Conservation (phyloP, 2,329 filamentous ascomycete genomes). For the Colletotrichum tamarilloi region DNA sequence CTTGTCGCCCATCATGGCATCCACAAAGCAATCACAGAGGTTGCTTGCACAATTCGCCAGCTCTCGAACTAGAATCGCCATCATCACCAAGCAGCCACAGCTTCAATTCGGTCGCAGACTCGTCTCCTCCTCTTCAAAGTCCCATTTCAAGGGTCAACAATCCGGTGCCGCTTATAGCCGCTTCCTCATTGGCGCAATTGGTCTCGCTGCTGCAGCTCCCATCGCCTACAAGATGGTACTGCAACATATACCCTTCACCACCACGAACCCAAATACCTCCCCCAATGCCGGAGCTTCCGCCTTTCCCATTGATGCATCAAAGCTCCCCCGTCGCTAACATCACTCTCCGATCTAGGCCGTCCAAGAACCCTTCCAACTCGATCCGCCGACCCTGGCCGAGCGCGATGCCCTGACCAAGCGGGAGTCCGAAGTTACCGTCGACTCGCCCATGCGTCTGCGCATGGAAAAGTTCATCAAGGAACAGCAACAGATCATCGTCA, state of each 20-base stretch:
- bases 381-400: slow-evolving; percentile 81
- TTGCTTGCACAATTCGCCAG: slow-evolving; percentile 30
- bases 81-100: slow-evolving; percentile 6
- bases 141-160: slow-evolving; percentile 28
- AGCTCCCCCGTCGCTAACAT: slow-evolving; percentile 31
- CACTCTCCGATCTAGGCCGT: slow-evolving; percentile 47
- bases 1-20: slow-evolving; percentile 23
- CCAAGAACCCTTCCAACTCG: slow-evolving; percentile 59
- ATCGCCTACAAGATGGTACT: slow-evolving; percentile 70
- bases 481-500: slow-evolving; percentile 89
- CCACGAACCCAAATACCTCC: slow-evolving; percentile 15
- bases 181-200: slow-evolving; percentile 47
- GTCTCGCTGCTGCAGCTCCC: slow-evolving; percentile 62
- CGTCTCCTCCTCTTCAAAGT: slow-evolving; percentile 31
- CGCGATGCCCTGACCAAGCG: slow-evolving; percentile 85
- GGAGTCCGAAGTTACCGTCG: slow-evolving; percentile 77
- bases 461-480: slow-evolving; percentile 98
- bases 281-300: slow-evolving; percentile 2
- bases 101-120: slow-evolving; percentile 33
- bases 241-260: slow-evolving; percentile 8
- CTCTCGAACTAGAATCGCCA: slow-evolving; percentile 25
- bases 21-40: slow-evolving; percentile 14
- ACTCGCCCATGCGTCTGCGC: slow-evolving; percentile 94
- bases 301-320: slow-evolving; percentile 1
- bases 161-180: slow-evolving; percentile 22